Conservation (phyloP, 768 basidiomycete genomes). For the Chlorophyllum brunneum region DNA sequence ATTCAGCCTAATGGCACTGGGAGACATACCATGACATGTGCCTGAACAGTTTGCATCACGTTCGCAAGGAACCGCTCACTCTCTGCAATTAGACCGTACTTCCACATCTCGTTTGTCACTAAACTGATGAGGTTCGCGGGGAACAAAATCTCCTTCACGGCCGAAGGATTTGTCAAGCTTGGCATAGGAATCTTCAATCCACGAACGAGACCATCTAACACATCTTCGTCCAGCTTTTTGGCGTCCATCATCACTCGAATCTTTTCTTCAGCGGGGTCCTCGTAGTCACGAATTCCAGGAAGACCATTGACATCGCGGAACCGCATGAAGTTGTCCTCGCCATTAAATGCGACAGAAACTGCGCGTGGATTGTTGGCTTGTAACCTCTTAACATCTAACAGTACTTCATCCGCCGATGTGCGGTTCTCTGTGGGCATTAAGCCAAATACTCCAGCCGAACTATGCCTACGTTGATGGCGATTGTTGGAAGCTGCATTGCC, state of each 20-base stretch:
- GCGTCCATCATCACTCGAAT: constrained; percentile 89
- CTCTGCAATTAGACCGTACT: constrained; percentile 93
- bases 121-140: constrained; percentile 97
- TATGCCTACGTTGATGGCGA: constrained; percentile 80
- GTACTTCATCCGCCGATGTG: constrained; percentile 73
- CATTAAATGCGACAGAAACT: constrained; percentile 85
- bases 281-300: constrained; percentile 68
- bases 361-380: constrained; percentile 76
- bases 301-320: constrained; percentile 58
- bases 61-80: constrained; percentile 98
- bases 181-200: constrained; percentile 92
- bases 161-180: constrained; percentile 85
- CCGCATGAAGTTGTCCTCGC: constrained; percentile 70
- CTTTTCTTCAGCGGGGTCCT: constrained; percentile 94
- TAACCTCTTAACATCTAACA: constrained; percentile 68
- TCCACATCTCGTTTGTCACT: constrained; percentile 99
- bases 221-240: constrained; percentile 89
- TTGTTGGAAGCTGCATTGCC: constrained; percentile 26
- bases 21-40: constrained; percentile 89
- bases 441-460: constrained; percentile 76
- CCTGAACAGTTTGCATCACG: constrained; percentile 97
- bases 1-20: neutral
- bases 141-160: constrained; percentile 96
- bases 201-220: constrained; percentile 84
- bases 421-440: constrained; percentile 58